Percentiles rank a stretch among this genome's conserved stretches.
These are phyloP conservation scores for Spergularia marina DNA, from an alignment of 148 eudicot genomes.

Conservation along the genomic window DNA sequence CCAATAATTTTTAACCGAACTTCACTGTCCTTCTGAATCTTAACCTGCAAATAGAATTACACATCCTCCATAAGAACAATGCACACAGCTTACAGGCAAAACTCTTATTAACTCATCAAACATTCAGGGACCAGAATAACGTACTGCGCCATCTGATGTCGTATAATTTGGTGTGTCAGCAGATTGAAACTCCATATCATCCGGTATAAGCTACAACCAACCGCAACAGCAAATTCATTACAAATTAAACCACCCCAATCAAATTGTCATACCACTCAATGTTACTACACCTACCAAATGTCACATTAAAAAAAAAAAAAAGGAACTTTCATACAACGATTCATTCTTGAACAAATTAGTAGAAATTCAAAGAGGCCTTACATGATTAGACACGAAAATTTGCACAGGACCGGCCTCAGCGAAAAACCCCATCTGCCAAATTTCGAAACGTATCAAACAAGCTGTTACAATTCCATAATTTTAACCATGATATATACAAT, in stretches of 20 bases:
- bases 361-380: constrained; percentile 33
- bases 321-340: neutral
- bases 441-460: constrained; percentile 10
- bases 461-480: neutral
- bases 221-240: constrained; percentile 1
- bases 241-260: neutral
- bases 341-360: neutral
- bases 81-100: neutral
- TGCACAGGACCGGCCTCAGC: constrained; percentile 98
- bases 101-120: neutral
- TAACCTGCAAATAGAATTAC: constrained; percentile 49
- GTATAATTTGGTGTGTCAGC: constrained; percentile 89
- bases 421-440: constrained; percentile 92
- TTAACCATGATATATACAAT: neutral
- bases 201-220: constrained; percentile 70
- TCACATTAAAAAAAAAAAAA: no score
- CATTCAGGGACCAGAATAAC: constrained; percentile 25
- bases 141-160: constrained; percentile 91
- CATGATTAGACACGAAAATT: constrained; percentile 91
- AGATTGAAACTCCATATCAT: constrained; percentile 97
- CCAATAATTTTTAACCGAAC: constrained; percentile 92
- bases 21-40: constrained; percentile 94
- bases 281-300: no score
- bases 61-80: constrained; percentile 9
- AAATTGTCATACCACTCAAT: no score